These are phyloP conservation scores for Gardenia jasminoides DNA, from an alignment of 257 asterid species.

Conservation along the genomic window DNA sequence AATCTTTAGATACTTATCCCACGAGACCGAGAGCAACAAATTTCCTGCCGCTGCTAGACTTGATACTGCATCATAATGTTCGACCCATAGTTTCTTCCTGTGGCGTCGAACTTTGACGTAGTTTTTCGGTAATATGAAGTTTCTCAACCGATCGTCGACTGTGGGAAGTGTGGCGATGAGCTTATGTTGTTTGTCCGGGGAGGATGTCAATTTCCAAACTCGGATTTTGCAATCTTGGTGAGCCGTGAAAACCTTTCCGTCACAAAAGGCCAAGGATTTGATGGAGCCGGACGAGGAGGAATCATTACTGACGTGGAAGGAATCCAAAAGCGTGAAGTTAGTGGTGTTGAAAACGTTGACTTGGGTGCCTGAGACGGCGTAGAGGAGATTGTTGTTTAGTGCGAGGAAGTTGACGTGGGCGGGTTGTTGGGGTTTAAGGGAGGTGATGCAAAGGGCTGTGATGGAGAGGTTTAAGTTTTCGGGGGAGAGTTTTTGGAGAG, in stretches of 20 bases:
- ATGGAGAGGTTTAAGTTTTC: constrained; percentile 32
- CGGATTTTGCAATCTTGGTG: constrained; percentile 83
- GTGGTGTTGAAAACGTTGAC: constrained; percentile 46
- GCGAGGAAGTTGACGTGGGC: constrained; percentile 45
- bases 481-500: constrained; percentile 57
- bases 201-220: constrained; percentile 39
- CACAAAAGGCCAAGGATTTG: constrained; percentile 53
- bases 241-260: constrained; percentile 59
- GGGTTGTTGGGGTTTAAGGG: constrained; percentile 31
- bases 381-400: constrained; percentile 57
- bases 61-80: constrained; percentile 78
- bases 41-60: constrained; percentile 37
- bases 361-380: constrained; percentile 60
- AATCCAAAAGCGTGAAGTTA: constrained; percentile 36
- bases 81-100: constrained; percentile 60
- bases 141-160: constrained; percentile 43
- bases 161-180: constrained; percentile 63
- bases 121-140: constrained; percentile 50
- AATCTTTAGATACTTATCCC: constrained; percentile 72
- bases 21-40: constrained; percentile 49
- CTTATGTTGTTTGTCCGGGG: constrained; percentile 38
- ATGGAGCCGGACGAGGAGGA: constrained; percentile 40
- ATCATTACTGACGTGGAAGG: constrained; percentile 28
- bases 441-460: constrained; percentile 30
- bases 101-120: constrained; percentile 64